Evolutionary conservation across 306 rosid genomes (phyloP), one percentile per base, ranked within the genome.

Genomic region (Quercus robur): DNA sequence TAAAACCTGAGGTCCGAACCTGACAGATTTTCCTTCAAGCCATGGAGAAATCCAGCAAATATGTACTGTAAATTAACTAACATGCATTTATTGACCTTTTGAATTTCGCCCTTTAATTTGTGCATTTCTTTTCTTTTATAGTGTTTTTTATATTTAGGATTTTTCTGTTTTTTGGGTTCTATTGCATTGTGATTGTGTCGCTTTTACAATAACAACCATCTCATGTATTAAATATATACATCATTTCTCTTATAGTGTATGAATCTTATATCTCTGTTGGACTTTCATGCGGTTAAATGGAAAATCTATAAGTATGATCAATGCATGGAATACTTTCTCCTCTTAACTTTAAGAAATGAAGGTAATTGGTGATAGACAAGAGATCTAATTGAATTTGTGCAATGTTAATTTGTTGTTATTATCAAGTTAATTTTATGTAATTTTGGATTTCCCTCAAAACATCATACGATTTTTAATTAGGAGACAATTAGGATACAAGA

Each of bases 1-100:
- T 83, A 75, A 75, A 70, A 74, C 80, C 77, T 84, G 79, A 77
- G 77, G 83, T 63, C 62, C 35, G 86, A 78, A 76, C 77, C 67
- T 75, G 87, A 82, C 86, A 85, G 3, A 9, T 82, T 66, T 82
- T 68, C 52, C 15, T 64, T 68, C 75, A 62, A 41, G 51, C 35
- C 74, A 51, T 81, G 75, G 70, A 19, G 26, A 75, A 31, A 18
- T 46, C 49, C 64, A 31, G 38, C 49, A 49, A 57, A 10, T 18
- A 26, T 23, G 30, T 23, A 3, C 33, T 23, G 17, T 71, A 74
- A 54, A 20, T 56, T 58, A 20, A 20, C 51, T 5, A 33, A 20
- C 74, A 77, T 26, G 35, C 19, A 61, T 58, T 57, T 58, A 20
- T 61, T 61, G 15, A 57, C 28, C 21, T 10, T 20, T 13, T 25